These are phyloP conservation scores for Phylloporus scabripes DNA, from an alignment of 768 basidiomycete genomes.

Conservation along the genomic window DNA sequence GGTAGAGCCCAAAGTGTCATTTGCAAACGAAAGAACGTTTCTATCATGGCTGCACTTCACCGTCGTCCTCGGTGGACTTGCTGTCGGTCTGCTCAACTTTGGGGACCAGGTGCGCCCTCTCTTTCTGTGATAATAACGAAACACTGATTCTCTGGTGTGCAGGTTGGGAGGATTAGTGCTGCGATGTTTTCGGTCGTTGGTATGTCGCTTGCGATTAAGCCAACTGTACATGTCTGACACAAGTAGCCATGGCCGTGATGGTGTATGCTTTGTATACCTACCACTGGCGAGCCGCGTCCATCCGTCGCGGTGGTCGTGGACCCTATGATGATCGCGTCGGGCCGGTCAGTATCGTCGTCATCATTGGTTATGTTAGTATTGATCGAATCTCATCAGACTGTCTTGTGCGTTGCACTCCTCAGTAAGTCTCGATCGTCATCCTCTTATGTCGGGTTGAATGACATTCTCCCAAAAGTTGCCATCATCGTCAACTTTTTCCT, in stretches of 20 bases:
- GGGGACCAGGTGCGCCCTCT: conserved; percentile 71
- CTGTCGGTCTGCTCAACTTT: conserved; percentile 95
- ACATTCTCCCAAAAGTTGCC: conserved; percentile 47
- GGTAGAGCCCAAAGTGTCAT: conserved; percentile 92
- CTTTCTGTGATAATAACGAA: not conserved
- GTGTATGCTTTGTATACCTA: conserved; percentile 91
- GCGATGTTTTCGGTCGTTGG: conserved; percentile 95
- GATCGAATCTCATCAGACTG: conserved; percentile 45
- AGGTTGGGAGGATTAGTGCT: conserved; percentile 95
- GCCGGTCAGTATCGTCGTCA: conserved; percentile 57
- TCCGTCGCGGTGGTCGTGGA: conserved; percentile 84
- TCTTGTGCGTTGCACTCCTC: conserved; percentile 77
- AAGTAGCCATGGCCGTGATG: conserved; percentile 92
- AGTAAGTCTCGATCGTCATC: conserved; percentile 37
- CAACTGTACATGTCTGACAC: conserved; percentile 9
- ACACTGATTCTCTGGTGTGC: not conserved
- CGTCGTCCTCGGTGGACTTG: conserved; percentile 93
- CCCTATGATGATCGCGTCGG: conserved; percentile 97
- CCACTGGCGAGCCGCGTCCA: conserved; percentile 93
- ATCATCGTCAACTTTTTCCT: conserved; percentile 82
- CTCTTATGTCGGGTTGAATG: not conserved
- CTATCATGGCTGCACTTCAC: conserved; percentile 99
- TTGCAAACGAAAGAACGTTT: conserved; percentile 93
- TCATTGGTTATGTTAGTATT: conserved; percentile 8
- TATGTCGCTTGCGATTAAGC: conserved; percentile 33